Evolutionary conservation across 1,284 basidiomycete genomes (phyloP).

Genomic region (Wallemia ichthyophaga): DNA sequence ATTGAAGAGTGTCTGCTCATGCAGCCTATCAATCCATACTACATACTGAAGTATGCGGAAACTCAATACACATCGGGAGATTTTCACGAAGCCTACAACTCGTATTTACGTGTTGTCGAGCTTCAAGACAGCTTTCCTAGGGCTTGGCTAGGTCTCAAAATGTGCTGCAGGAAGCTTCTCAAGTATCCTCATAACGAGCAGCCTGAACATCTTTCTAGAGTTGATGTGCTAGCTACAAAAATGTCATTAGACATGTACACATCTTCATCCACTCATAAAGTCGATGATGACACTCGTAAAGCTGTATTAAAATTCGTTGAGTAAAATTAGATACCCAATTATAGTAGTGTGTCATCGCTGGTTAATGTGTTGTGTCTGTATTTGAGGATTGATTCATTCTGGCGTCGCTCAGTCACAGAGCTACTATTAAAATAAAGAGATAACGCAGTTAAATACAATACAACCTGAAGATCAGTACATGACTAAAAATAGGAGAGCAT

Average conservation of each 20-base stretch:
- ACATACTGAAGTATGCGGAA: slow-evolving; percentile 52
- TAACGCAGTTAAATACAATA: too few relatives aligned
- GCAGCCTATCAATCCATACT: slow-evolving; percentile 55
- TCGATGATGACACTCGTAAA: not conserved
- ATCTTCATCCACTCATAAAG: not conserved
- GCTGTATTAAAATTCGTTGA: not conserved
- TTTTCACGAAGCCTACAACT: slow-evolving; percentile 45
- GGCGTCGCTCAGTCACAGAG: too few relatives aligned
- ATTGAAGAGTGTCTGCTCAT: slow-evolving; percentile 53
- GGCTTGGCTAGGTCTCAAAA: slow-evolving; percentile 61
- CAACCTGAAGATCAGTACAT: too few relatives aligned
- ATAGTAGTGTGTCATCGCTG: too few relatives aligned
- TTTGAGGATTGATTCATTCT: too few relatives aligned
- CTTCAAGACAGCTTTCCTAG: slow-evolving; percentile 39
- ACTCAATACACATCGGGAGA: slow-evolving; percentile 51
- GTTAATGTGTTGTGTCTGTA: too few relatives aligned
- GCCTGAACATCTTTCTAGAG: not conserved
- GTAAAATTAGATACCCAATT: too few relatives aligned
- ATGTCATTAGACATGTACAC: not conserved
- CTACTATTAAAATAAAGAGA: too few relatives aligned
- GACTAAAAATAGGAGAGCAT: too few relatives aligned
- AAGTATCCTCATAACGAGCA: not conserved
- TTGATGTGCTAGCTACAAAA: not conserved
- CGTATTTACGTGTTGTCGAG: slow-evolving; percentile 49
- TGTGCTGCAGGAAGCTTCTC: slow-evolving; percentile 11